These are phyloP conservation scores for Neurospora pannonica DNA, from an alignment of 495 filamentous ascomycete genomes.

Conservation along the genomic window DNA sequence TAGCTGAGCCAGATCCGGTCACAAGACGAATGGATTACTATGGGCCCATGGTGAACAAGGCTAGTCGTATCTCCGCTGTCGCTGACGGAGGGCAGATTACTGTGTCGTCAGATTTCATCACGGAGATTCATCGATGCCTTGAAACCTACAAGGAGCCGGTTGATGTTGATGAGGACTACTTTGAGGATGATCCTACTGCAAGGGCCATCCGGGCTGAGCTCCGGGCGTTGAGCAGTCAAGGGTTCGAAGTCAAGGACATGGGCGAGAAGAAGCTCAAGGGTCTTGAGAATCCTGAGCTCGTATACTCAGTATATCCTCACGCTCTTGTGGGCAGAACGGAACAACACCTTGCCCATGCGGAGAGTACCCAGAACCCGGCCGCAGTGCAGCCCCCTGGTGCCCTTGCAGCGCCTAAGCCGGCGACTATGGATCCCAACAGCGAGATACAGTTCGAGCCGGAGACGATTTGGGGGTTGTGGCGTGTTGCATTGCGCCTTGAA, in stretches of 20 bases:
- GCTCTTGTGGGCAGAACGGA: constrained; percentile 70
- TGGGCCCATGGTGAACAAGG: constrained; percentile 97
- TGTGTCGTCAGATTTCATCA: constrained; percentile 92
- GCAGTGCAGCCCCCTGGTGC: constrained; percentile 12
- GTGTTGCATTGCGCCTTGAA: constrained; percentile 78
- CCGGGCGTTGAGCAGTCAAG: constrained; percentile 76
- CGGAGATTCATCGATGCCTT: constrained; percentile 83
- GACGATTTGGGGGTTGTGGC: constrained; percentile 83
- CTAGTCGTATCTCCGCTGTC: constrained; percentile 81
- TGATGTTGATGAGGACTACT: constrained; percentile 55
- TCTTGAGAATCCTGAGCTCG: constrained; percentile 90
- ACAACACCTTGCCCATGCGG: constrained; percentile 46
- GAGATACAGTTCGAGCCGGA: constrained; percentile 66
- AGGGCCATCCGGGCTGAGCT: constrained; percentile 79
- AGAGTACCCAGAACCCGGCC: constrained; percentile 15
- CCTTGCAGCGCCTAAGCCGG: constrained; percentile 34
- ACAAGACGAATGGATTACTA: constrained; percentile 99
- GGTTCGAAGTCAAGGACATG: constrained; percentile 94
- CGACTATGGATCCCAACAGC: constrained; percentile 35
- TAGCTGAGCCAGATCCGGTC: constrained; percentile 90
- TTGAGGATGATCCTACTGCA: constrained; percentile 60
- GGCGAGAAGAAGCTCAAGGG: constrained; percentile 91
- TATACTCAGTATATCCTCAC: constrained; percentile 90
- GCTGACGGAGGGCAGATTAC: constrained; percentile 98
- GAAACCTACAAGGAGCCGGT: constrained; percentile 72